phyloP scores from a whole-genome alignment of 768 basidiomycete genomes.

The Podaxis sp. region DNA sequence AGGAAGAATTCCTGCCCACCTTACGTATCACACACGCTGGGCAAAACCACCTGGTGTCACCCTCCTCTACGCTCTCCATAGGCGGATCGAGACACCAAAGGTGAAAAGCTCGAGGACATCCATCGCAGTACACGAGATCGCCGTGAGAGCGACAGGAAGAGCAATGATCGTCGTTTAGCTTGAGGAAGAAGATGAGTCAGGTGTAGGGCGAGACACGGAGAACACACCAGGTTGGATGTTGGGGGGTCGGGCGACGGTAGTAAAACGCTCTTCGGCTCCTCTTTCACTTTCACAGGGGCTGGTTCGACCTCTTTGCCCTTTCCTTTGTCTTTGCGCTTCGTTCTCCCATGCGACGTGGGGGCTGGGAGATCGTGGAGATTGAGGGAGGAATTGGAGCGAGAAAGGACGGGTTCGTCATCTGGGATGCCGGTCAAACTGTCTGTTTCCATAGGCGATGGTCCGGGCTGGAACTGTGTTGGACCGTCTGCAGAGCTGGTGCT shows the following conservation, averaged over 20 bases:
- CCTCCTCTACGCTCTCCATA: constrained; percentile 83
- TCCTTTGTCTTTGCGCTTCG: constrained; percentile 50
- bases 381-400: constrained; percentile 60
- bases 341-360: constrained; percentile 26
- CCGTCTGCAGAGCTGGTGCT: constrained; percentile 35
- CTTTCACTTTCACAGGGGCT: constrained; percentile 43
- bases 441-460: constrained; percentile 36
- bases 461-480: constrained; percentile 27
- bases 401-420: constrained; percentile 59
- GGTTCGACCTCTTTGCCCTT: constrained; percentile 49
- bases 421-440: constrained; percentile 48
- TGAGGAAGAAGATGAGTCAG: constrained; percentile 15
- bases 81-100: constrained; percentile 97
- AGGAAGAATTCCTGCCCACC: constrained; percentile 38
- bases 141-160: constrained; percentile 82
- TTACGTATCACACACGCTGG: constrained; percentile 66
- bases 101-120: constrained; percentile 94
- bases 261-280: constrained; percentile 43
- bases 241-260: constrained; percentile 46
- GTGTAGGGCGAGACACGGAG: constrained; percentile 13
- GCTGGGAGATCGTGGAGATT: constrained; percentile 34
- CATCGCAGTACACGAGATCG: constrained; percentile 93
- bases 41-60: constrained; percentile 83
- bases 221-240: constrained; percentile 37
- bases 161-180: constrained; percentile 75